Base-by-base conservation (phyloP, 306 rosid species). In the Casuarina equisetifolia region DNA sequence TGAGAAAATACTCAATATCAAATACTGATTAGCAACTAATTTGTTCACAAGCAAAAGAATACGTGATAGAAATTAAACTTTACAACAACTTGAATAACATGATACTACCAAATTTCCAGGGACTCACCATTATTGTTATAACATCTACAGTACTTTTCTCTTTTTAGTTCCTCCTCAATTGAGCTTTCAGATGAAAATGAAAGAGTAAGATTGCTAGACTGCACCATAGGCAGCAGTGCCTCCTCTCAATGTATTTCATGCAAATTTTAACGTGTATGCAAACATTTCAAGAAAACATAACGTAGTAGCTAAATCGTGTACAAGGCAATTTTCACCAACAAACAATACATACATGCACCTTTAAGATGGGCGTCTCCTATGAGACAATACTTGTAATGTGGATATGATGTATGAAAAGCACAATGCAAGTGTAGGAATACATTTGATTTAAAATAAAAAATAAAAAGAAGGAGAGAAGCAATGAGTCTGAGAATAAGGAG, bases 111-210 rank as follows among this genome's bases (percentile, higher is more conserved):
- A 25, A 58, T 25, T 64, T 51, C 76, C 20, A 35, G 48, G 74
- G 77, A 74, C 93, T 82, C 90, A 94, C 97, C 1, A 88, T 84
- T 84, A 94, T 90, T 74, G 98, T 94, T 74, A 94, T 73, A 73
- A 92, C 89, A 85, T 94, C 98, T 72, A 97, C 98, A 5, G 97
- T 89, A 86, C 98, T 94, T 82, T 25, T 94, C 98, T 83, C 98
- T 90, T 87, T 94, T 94, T 61, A 94, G 48, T 86, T 94, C 98
- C 74, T 92, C 98, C 88, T 94, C 98, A 42, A 94, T 88, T 76
- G 98, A 94, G 83, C 95, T 92, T 85, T 94, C 98, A 0, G 95
- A 44, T 8, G 97, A 94, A 88, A 92, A 94, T 58, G 98, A 88
- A 84, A 94, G 88, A 77, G 91, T 92, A 59, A 94, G 93, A 87